phyloP scores from a whole-genome alignment of 2,329 filamentous ascomycete species.

The Alternaria atra region DNA sequence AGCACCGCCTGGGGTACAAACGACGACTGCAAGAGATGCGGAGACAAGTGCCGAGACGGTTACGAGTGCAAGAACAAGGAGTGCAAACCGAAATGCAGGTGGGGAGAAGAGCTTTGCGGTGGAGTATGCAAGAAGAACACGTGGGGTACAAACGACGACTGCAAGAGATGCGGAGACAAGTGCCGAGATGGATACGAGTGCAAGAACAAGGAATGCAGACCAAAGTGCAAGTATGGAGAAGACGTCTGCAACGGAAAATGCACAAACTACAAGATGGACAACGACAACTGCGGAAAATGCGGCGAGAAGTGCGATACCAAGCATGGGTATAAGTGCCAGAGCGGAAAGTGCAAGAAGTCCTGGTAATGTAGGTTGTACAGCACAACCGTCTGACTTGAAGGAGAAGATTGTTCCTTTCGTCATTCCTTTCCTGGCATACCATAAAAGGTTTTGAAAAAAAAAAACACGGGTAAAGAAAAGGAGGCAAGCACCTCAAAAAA shows the following conservation, averaged over 20 bases:
- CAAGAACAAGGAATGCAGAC: neutral
- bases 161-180: neutral
- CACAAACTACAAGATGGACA: neutral
- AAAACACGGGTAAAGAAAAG: no score
- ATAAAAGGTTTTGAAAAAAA: no score
- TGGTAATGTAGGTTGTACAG: rapidly evolving
- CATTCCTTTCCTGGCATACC: neutral
- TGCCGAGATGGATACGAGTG: neutral
- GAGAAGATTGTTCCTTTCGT: neutral
- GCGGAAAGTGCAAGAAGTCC: neutral
- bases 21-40: neutral
- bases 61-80: neutral
- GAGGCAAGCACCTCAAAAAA: no score
- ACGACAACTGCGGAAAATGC: neutral
- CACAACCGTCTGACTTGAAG: neutral
- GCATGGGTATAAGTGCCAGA: neutral
- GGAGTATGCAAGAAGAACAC: neutral
- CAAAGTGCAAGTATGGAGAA: no score
- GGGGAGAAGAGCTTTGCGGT: neutral
- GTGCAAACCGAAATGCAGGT: neutral
- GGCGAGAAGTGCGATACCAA: neutral
- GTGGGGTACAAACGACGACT: neutral
- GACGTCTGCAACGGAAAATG: neutral
- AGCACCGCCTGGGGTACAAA: no score
- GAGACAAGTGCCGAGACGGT: neutral